Percentiles rank a stretch among this genome's conserved stretches.
Evolutionary conservation across 495 filamentous ascomycete genomes (phyloP).

Genomic region (Peziza echinospora): DNA sequence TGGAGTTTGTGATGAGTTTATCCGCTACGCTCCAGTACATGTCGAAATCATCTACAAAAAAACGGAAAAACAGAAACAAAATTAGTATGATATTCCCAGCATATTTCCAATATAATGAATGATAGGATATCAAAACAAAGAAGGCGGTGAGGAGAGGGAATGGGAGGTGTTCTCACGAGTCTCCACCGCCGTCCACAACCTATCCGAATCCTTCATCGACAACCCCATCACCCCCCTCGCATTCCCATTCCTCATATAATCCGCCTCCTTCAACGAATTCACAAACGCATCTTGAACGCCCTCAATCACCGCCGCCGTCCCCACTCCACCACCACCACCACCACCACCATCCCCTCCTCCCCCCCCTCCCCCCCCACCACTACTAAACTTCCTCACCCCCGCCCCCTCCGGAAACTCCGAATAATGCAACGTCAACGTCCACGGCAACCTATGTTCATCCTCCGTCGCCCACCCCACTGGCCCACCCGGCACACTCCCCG

Average conservation of each 20-base stretch:
- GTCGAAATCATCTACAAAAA: conserved; percentile 41
- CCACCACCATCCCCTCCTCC: background rate
- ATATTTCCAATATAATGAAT: too few species aligned
- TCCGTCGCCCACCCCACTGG: conserved; percentile 6
- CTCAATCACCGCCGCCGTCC: too few species aligned
- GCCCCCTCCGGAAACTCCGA: conserved; percentile 55
- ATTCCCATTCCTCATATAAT: conserved; percentile 75
- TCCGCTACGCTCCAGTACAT: conserved; percentile 53
- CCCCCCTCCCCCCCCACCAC: background rate
- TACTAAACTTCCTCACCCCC: background rate
- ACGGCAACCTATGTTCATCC: conserved; percentile 40
- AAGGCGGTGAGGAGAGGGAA: background rate
- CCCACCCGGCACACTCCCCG: conserved; percentile 21
- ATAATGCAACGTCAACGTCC: conserved; percentile 57
- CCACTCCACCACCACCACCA: background rate
- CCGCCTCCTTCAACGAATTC: conserved; percentile 89
- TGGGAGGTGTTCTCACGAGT: conserved; percentile 33
- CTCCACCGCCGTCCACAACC: conserved; percentile 66
- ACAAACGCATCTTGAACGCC: conserved; percentile 83
- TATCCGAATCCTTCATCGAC: conserved; percentile 66
- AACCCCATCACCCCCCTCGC: conserved; percentile 85
- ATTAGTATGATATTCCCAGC: background rate
- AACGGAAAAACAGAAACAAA: conserved; percentile 4
- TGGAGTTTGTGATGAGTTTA: conserved; percentile 54
- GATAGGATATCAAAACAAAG: too few species aligned